These are phyloP conservation scores for Trichothecium roseum DNA, from an alignment of 2,329 filamentous ascomycete genomes.

Conservation along the genomic window DNA sequence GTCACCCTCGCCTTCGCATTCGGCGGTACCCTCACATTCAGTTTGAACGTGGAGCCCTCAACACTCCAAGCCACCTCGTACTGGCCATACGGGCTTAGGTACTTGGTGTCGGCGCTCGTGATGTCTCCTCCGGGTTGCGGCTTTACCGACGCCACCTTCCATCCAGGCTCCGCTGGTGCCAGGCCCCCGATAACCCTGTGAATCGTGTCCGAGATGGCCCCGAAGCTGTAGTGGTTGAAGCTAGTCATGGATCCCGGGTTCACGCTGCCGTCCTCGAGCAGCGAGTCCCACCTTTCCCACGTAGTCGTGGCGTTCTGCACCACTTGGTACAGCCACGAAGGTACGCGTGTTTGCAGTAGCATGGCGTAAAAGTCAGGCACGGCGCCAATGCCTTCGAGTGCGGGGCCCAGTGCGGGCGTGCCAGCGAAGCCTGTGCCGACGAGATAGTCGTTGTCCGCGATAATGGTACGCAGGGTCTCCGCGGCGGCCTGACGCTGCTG, in stretches of 20 bases:
- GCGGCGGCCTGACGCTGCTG: constrained; percentile 13
- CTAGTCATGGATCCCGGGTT: constrained; percentile 38
- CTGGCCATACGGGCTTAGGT: constrained; percentile 20
- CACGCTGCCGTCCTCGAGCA: constrained; percentile 29
- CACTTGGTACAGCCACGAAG: constrained; percentile 38
- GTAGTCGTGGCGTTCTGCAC: constrained; percentile 34
- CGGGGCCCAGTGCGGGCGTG: constrained; percentile 25
- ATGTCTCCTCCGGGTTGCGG: constrained; percentile 24
- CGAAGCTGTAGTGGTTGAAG: constrained; percentile 41
- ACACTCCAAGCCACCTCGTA: constrained; percentile 17
- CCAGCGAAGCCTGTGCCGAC: constrained; percentile 34
- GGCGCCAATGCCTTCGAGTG: constrained; percentile 16
- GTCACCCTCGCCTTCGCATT: constrained; percentile 9
- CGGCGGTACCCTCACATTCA: constrained; percentile 10
- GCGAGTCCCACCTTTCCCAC: constrained; percentile 41
- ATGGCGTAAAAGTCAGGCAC: constrained; percentile 32
- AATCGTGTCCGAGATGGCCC: constrained; percentile 36
- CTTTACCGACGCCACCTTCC: constrained; percentile 24
- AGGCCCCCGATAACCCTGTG: constrained; percentile 31
- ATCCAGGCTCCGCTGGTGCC: constrained; percentile 25
- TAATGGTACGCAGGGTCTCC: constrained; percentile 17
- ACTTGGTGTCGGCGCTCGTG: constrained; percentile 19
- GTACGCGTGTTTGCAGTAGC: constrained; percentile 32
- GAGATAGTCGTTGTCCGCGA: constrained; percentile 19
- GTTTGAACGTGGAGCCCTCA: constrained; percentile 9